Evolutionary conservation across 169 alveolate species (phyloP).

Genomic region (Plasmodium yoelii): DNA sequence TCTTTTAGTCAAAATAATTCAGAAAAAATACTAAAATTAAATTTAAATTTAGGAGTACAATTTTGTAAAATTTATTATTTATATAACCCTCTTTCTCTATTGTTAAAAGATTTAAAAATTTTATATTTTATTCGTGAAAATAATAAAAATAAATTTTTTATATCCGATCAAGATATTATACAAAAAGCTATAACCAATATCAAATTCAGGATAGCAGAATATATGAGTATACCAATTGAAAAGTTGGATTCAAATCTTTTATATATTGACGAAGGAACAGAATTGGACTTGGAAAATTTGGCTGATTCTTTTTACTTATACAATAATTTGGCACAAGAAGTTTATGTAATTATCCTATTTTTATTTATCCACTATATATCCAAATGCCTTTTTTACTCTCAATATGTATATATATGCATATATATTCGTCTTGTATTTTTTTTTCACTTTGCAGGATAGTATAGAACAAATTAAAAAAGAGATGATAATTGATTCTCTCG

Average conservation of each 20-base stretch:
- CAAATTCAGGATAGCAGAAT: slow-evolving; percentile 28
- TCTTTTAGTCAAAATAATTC: slow-evolving; percentile 42
- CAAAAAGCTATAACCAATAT: slow-evolving; percentile 55
- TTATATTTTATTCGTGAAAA: slow-evolving; percentile 29
- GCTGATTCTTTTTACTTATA: slow-evolving; percentile 48
- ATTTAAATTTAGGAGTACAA: slow-evolving; percentile 53
- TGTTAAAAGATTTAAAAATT: slow-evolving; percentile 55
- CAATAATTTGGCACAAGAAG: slow-evolving; percentile 67
- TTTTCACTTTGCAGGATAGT: slow-evolving; percentile 18
- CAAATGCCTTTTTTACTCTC: neutral
- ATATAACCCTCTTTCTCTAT: slow-evolving; percentile 52
- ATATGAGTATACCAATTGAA: slow-evolving; percentile 55
- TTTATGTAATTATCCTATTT: slow-evolving; percentile 21
- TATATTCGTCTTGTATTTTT: neutral
- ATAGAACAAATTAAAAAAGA: slow-evolving; percentile 63
- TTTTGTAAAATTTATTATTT: slow-evolving; percentile 46
- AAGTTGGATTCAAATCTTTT: slow-evolving; percentile 16
- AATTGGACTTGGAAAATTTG: too few relatives aligned
- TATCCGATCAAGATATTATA: slow-evolving; percentile 34
- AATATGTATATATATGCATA: neutral
- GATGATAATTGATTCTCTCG: slow-evolving; percentile 13
- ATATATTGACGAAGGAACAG: slow-evolving; percentile 10
- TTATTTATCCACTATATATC: neutral
- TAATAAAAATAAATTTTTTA: slow-evolving; percentile 12
- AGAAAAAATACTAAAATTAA: slow-evolving; percentile 39